These are phyloP conservation scores for Apophysomyces ossiformis DNA, from an alignment of 371 early-diverging fungal species.

Conservation along the genomic window DNA sequence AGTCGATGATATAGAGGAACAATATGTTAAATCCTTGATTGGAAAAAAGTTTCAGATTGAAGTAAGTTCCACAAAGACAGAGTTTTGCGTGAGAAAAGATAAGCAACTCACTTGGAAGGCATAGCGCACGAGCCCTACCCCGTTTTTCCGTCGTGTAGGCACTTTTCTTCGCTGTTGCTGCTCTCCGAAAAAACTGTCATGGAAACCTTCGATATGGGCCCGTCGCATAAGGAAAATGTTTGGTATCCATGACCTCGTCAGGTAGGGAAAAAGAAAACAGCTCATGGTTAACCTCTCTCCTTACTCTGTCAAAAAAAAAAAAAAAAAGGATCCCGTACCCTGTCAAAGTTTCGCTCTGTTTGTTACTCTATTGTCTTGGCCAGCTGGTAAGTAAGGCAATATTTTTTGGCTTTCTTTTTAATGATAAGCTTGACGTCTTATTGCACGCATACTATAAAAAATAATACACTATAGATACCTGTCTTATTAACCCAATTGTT, in stretches of 20 bases:
- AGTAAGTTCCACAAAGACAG: slow-evolving; percentile 12
- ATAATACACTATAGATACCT: slow-evolving; percentile 32
- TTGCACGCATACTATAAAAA: no score
- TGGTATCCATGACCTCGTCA: slow-evolving; percentile 31
- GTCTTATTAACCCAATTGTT: slow-evolving; percentile 43
- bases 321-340: slow-evolving; percentile 43
- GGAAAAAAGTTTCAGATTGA: slow-evolving; percentile 16
- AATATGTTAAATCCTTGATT: slow-evolving; percentile 38
- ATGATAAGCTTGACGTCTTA: neutral
- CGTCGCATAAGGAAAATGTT: slow-evolving; percentile 16
- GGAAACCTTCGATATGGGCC: neutral
- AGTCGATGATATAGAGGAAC: slow-evolving; percentile 47
- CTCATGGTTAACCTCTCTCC: neutral
- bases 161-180: neutral
- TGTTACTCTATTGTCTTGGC: slow-evolving; percentile 41
- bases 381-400: slow-evolving; percentile 37
- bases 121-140: slow-evolving; percentile 9
- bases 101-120: no score
- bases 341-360: slow-evolving; percentile 41
- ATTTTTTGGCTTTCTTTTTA: neutral
- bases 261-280: slow-evolving; percentile 24
- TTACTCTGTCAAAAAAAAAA: neutral
- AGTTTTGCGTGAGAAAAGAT: neutral
- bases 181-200: neutral
- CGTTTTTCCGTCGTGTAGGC: slow-evolving; percentile 8